phyloP scores from a whole-genome alignment of 768 basidiomycete genomes.

The Suillus sp. region DNA sequence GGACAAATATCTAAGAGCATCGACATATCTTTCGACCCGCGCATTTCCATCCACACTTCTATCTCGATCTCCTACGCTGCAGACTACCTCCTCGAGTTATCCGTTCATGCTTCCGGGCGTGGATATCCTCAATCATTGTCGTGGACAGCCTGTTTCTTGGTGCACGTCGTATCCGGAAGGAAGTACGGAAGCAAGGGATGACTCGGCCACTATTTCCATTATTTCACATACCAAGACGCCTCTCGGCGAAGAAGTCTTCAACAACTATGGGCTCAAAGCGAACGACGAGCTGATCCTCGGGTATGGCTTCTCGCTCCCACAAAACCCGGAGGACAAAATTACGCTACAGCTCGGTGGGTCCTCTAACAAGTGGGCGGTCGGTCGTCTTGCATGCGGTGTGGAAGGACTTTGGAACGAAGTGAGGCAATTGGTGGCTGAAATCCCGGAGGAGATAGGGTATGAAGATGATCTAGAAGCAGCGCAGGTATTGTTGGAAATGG shows the following conservation, averaged over 20 bases:
- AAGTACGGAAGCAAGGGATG: constrained; percentile 31
- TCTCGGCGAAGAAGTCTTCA: constrained; percentile 66
- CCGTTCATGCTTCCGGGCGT: constrained; percentile 87
- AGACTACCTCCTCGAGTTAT: constrained; percentile 50
- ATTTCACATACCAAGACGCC: constrained; percentile 49
- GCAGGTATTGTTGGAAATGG: constrained; percentile 68
- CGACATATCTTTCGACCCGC: constrained; percentile 83
- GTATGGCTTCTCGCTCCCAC: constrained; percentile 82
- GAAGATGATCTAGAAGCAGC: constrained; percentile 65
- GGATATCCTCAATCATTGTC: constrained; percentile 85
- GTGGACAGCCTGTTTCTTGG: constrained; percentile 85
- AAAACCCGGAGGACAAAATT: constrained; percentile 88
- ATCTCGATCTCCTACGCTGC: constrained; percentile 53
- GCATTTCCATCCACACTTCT: constrained; percentile 89
- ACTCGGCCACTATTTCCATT: constrained; percentile 56
- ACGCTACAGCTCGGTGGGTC: constrained; percentile 71
- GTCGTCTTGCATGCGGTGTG: constrained; percentile 54
- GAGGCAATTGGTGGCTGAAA: constrained; percentile 25
- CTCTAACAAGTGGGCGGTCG: constrained; percentile 58
- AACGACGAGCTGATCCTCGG: constrained; percentile 81
- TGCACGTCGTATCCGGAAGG: constrained; percentile 47
- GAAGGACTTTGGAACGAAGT: constrained; percentile 66
- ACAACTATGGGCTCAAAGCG: constrained; percentile 92
- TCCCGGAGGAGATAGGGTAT: constrained; percentile 37
- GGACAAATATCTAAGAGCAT: constrained; percentile 69